These are phyloP conservation scores for Lichtheimia ornata DNA, from an alignment of 371 early-diverging fungal genomes.

Conservation along the genomic window DNA sequence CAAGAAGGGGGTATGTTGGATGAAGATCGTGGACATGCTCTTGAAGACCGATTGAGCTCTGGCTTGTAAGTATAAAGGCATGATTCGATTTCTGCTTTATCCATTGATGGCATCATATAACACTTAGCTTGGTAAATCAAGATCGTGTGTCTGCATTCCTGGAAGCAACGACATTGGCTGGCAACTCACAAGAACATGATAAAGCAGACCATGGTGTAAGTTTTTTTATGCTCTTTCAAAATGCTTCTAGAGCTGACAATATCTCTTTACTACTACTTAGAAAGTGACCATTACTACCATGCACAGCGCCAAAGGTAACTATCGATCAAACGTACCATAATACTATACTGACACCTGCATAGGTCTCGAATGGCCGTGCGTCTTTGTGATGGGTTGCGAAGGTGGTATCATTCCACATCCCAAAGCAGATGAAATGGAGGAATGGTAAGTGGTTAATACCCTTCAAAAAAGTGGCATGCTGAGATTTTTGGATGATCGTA, in stretches of 20 bases:
- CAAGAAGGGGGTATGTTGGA: no score
- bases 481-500: not conserved
- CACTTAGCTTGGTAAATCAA: not conserved
- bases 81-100: not conserved
- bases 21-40: no score
- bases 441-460: constrained; percentile 21
- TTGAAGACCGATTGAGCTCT: no score
- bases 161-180: constrained; percentile 29
- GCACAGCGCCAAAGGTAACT: constrained; percentile 58
- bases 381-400: constrained; percentile 56
- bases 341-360: not conserved
- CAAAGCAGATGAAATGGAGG: constrained; percentile 29
- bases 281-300: constrained; percentile 59
- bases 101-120: not conserved
- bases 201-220: constrained; percentile 26
- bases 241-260: not conserved
- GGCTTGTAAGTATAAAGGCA: not conserved
- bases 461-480: not conserved
- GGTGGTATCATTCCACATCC: constrained; percentile 52
- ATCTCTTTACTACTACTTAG: constrained; percentile 23
- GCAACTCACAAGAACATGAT: constrained; percentile 30
- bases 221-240: constrained; percentile 3
- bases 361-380: constrained; percentile 70
- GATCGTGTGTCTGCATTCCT: constrained; percentile 32
- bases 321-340: not conserved